Evolutionary conservation across 768 basidiomycete genomes (phyloP).

Genomic region (Infundibulicybe gibba): DNA sequence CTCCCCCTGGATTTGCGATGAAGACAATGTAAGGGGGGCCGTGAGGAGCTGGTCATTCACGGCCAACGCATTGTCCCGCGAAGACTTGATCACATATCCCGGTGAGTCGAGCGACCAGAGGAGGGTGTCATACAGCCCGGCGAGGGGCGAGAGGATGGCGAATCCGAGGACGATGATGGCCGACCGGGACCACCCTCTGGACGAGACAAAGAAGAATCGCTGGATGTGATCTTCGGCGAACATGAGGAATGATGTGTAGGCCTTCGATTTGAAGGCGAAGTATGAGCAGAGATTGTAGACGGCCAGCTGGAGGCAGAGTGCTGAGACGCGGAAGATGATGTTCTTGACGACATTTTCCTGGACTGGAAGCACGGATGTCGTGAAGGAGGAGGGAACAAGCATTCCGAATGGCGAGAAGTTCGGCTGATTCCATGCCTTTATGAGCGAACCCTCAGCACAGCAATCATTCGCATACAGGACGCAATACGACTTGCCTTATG

Average conservation of each 20-base stretch:
- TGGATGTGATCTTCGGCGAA: slow-evolving; percentile 7
- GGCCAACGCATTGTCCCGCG: not conserved
- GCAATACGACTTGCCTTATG: too few relatives aligned
- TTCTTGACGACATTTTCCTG: slow-evolving; percentile 16
- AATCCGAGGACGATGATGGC: slow-evolving; percentile 11
- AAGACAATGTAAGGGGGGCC: slow-evolving; percentile 8
- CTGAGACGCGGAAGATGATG: slow-evolving; percentile 12
- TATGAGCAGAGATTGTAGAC: slow-evolving; percentile 10
- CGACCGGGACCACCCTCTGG: slow-evolving; percentile 6
- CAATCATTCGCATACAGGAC: too few relatives aligned
- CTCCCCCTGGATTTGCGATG: slow-evolving; percentile 9
- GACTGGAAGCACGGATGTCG: slow-evolving; percentile 7
- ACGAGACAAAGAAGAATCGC: slow-evolving; percentile 8
- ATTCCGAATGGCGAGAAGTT: too few relatives aligned
- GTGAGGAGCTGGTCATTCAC: slow-evolving; percentile 6
- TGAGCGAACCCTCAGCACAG: too few relatives aligned
- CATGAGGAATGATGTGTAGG: slow-evolving; percentile 12
- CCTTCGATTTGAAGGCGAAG: slow-evolving; percentile 7
- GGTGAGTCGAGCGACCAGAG: slow-evolving; percentile 17
- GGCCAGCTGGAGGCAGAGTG: slow-evolving; percentile 10
- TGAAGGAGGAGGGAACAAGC: not conserved
- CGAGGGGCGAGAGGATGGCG: slow-evolving; percentile 4
- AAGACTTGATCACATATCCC: slow-evolving; percentile 11
- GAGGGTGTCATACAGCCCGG: slow-evolving; percentile 15
- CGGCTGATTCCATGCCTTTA: too few relatives aligned